Percentiles rank a stretch among this genome's conserved stretches.
Conservation (phyloP, 352 stramenopile species). For the Phytopythium chamaehyphon region DNA sequence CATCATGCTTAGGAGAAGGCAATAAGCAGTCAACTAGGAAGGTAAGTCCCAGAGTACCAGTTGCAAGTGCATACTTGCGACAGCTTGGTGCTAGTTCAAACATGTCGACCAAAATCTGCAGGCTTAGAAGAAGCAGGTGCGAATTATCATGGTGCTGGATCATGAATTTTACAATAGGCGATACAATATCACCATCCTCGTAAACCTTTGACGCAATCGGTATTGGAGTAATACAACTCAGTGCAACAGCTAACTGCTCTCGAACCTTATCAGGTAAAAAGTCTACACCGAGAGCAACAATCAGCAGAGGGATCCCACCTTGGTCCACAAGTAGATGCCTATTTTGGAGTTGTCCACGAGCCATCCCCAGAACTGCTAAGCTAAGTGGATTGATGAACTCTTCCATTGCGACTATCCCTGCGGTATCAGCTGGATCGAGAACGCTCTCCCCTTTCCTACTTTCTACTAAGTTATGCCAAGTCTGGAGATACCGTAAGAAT, state of each 20-base stretch:
- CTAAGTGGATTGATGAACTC: slow-evolving; percentile 12
- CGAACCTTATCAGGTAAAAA: slow-evolving; percentile 19
- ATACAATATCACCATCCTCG: slow-evolving; percentile 38
- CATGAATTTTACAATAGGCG: slow-evolving; percentile 46
- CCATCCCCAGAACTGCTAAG: slow-evolving; percentile 7
- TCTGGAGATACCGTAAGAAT: slow-evolving; percentile 27
- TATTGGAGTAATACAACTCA: slow-evolving; percentile 25
- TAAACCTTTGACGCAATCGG: slow-evolving; percentile 19
- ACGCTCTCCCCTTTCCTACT: background rate
- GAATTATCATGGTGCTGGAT: slow-evolving; percentile 8
- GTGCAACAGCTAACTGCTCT: slow-evolving; percentile 14
- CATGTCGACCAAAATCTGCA: slow-evolving; percentile 51
- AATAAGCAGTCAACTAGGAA: slow-evolving; percentile 6
- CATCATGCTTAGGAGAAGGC: background rate
- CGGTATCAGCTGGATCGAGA: background rate
- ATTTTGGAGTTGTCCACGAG: slow-evolving; percentile 14
- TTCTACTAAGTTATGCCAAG: slow-evolving; percentile 11
- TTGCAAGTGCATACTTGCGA: slow-evolving; percentile 30
- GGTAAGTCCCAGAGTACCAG: slow-evolving; percentile 6
- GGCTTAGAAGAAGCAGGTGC: slow-evolving; percentile 28
- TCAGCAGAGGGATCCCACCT: slow-evolving; percentile 35
- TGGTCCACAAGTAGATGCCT: slow-evolving; percentile 20
- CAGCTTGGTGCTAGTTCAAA: slow-evolving; percentile 41
- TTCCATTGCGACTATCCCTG: background rate
- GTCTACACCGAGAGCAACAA: slow-evolving; percentile 21